A percentile compares a stretch with the other conserved stretches of the same genome.
Conservation (phyloP, 2,329 filamentous ascomycete genomes). For the Penicillium digitatum region DNA sequence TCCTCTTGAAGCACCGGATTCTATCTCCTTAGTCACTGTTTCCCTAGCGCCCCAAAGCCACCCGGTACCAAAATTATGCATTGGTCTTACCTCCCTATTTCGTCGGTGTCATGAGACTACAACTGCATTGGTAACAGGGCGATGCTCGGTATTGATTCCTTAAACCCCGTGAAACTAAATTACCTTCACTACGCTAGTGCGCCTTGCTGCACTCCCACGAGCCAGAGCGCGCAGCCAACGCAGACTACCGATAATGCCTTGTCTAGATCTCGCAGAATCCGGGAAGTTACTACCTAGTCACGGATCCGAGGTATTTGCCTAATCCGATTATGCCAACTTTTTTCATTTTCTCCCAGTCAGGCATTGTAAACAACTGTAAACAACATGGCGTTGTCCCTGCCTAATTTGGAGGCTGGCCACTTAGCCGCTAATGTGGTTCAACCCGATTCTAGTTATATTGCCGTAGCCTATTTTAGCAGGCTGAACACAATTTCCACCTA, state of each 20-base stretch:
- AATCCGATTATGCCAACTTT: background rate
- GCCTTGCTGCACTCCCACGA: background rate
- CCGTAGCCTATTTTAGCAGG: background rate
- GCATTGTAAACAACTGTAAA: background rate
- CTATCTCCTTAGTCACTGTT: background rate
- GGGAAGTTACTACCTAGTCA: constrained; percentile 1
- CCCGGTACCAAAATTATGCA: background rate
- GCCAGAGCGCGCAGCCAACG: background rate
- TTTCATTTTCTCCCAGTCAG: background rate
- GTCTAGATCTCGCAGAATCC: background rate
- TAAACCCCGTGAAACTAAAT: background rate
- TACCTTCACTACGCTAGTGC: background rate
- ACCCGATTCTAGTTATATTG: background rate
- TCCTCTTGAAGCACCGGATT: background rate
- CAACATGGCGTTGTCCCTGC: background rate
- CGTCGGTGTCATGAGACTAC: background rate
- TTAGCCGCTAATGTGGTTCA: background rate
- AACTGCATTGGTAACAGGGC: background rate
- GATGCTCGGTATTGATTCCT: background rate
- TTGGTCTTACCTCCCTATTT: background rate
- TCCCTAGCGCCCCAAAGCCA: background rate
- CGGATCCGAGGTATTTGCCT: background rate
- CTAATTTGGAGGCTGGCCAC: background rate
- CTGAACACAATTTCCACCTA: too few species aligned
- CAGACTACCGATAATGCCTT: background rate